Percentiles rank a stretch among this genome's conserved stretches.
These are phyloP conservation scores for Ceratobasidium sp. DNA, from an alignment of 1,284 basidiomycete species.

Conservation along the genomic window DNA sequence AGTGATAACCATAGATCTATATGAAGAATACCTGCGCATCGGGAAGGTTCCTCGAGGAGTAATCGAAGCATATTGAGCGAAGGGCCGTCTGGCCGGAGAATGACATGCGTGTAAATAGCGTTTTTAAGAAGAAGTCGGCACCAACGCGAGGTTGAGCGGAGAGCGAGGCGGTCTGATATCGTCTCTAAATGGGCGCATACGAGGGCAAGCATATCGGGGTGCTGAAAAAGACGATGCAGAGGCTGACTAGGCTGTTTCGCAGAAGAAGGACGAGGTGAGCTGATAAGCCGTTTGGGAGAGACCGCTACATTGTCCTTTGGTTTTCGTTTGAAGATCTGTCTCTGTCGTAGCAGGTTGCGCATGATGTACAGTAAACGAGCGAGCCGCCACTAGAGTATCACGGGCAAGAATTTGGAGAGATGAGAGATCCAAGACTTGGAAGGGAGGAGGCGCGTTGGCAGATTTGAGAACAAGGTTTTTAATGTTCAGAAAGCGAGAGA, in stretches of 20 bases:
- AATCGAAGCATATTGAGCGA: background rate
- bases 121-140: slow-evolving; percentile 2
- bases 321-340: background rate
- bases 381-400: background rate
- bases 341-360: background rate
- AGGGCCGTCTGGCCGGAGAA: slow-evolving; percentile 40
- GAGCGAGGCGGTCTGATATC: slow-evolving; percentile 9
- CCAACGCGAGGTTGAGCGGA: slow-evolving; percentile 23
- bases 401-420: too few relatives aligned
- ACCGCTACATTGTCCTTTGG: background rate
- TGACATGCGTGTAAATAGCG: background rate
- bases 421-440: too few relatives aligned
- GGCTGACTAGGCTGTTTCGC: background rate
- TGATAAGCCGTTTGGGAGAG: background rate
- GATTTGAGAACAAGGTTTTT: background rate
- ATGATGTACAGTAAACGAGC: background rate
- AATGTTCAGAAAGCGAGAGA: background rate
- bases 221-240: slow-evolving; percentile 27
- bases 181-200: slow-evolving; percentile 2
- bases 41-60: slow-evolving; percentile 8
- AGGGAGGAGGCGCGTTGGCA: too few relatives aligned
- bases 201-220: slow-evolving; percentile 23
- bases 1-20: slow-evolving; percentile 28
- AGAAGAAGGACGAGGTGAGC: background rate
- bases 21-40: slow-evolving; percentile 1